phyloP scores from a whole-genome alignment of 495 filamentous ascomycete species.

The Aspergillus biplanus region DNA sequence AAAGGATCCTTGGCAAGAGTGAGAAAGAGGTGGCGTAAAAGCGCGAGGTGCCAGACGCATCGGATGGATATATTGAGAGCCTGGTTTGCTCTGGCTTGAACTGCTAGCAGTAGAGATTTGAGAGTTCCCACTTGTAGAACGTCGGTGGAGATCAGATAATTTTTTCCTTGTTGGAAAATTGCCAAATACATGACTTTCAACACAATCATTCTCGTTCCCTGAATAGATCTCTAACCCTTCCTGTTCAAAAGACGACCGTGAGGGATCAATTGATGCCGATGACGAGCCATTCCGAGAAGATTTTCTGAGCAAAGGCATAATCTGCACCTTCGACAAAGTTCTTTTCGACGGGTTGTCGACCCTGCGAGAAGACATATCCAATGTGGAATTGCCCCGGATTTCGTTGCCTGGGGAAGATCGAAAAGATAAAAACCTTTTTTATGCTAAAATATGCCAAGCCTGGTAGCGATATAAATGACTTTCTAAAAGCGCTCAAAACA shows the following conservation, averaged over 20 bases:
- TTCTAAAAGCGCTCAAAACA: not conserved
- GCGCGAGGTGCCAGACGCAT: constrained; percentile 62
- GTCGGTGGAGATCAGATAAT: constrained; percentile 47
- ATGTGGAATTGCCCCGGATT: constrained; percentile 17
- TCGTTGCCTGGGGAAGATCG: not conserved
- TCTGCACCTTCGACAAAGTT: constrained; percentile 45
- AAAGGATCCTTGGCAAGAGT: constrained; percentile 54
- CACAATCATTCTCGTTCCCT: constrained; percentile 46
- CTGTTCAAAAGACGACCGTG: constrained; percentile 58
- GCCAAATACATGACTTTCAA: constrained; percentile 36
- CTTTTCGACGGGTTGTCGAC: constrained; percentile 28
- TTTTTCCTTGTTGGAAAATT: constrained; percentile 35
- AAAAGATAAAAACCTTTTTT: not conserved
- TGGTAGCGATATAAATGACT: not conserved
- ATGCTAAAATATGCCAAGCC: not conserved
- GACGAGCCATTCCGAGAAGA: constrained; percentile 51
- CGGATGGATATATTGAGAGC: constrained; percentile 59
- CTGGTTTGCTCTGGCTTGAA: constrained; percentile 53
- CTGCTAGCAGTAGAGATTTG: constrained; percentile 54
- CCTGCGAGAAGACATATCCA: constrained; percentile 21
- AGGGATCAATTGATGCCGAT: constrained; percentile 54
- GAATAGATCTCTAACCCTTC: constrained; percentile 59
- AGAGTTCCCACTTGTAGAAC: constrained; percentile 60
- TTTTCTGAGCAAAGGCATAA: constrained; percentile 63
- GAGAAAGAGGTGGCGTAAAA: constrained; percentile 58